Base-by-base conservation (phyloP, 257 asterid species). In the Capsicum chinense region DNA sequence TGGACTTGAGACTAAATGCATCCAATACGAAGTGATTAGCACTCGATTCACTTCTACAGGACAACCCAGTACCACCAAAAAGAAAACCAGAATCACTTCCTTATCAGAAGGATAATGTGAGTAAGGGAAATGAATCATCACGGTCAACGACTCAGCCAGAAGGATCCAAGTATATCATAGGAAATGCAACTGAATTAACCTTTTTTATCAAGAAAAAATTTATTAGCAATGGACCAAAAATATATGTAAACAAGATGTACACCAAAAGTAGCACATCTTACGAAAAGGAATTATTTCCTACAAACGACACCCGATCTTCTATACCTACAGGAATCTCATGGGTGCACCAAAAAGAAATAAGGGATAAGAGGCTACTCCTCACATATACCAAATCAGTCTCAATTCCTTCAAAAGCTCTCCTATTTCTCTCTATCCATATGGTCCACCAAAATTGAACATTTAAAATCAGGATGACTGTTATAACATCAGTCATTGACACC, bases 41-140 rank as follows among this genome's bases (percentile, higher is more conserved):
- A 50, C 60, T 50, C 60, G 21, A 7, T 50, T 50, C 60, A 50
- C 80, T 74, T 48, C n/a, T 50, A 50, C 60, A 12, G 13, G 79
- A 42, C 42, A 74, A 0, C 80, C 58, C 44, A 12, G 59, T 48
- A 73, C 2, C 42, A 48, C 59, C 59, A 73, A 73, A 48, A 73
- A 19, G 42, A 73, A 73, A 73, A 73, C 59, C 42, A 47, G 42
- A 73, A 48, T 19, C 80, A 73, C 80, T 2, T 71, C 57, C 37
- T 48, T 48, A 73, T 19, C 59, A 73, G 59, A 73, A 73, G 33
- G 42, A 12, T 48, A 47, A 11, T 47, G 10, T 47, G n/a, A n/a
- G 80, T n/a, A 48, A 71, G 56, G 58, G 39, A 71, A 71, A 47
- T 47, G 7, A 71, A 71, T 19, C 58, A 71, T 71, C 79, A 73